These are phyloP conservation scores for Coemansia aciculifera DNA, from an alignment of 192 early-diverging fungal genomes.

Conservation along the genomic window DNA sequence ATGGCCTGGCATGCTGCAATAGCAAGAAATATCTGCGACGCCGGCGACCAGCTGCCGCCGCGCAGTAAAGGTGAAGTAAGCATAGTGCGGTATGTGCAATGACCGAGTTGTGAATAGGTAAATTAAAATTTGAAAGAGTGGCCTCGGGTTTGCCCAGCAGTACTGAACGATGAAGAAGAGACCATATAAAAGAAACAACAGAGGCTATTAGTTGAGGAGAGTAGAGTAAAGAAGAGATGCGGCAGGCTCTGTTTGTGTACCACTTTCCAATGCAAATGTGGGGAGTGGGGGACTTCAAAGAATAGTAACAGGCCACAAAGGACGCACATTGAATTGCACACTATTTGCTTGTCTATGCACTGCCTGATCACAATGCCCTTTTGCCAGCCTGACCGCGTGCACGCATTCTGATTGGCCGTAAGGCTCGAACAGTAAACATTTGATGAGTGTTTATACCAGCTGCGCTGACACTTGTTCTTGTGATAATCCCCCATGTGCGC, in stretches of 20 bases:
- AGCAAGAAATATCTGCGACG: slow-evolving; percentile 22
- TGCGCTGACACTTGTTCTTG: not conserved
- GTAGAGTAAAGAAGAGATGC: not conserved
- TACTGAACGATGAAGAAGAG: not conserved
- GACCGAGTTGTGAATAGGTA: not conserved
- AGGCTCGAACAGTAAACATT: not conserved
- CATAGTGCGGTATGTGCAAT: not conserved
- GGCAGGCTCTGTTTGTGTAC: not conserved
- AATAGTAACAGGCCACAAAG: not conserved
- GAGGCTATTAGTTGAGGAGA: not conserved
- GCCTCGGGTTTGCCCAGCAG: not conserved
- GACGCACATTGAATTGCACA: not conserved
- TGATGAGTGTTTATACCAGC: not conserved
- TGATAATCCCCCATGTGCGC: not conserved
- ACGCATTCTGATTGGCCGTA: not conserved
- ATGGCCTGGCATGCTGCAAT: slow-evolving; percentile 22
- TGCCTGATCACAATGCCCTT: not conserved
- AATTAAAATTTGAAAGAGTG: not conserved
- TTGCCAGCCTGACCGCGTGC: not conserved
- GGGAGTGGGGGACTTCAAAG: not conserved
- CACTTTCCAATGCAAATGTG: not conserved
- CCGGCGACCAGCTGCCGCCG: slow-evolving; percentile 31
- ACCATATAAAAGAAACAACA: slow-evolving; percentile 1
- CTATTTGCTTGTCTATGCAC: slow-evolving; percentile 2
- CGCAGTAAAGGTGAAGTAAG: slow-evolving; percentile 24